These are phyloP conservation scores for Boletus vinaceobasis DNA, from an alignment of 768 basidiomycete genomes.

Conservation along the genomic window DNA sequence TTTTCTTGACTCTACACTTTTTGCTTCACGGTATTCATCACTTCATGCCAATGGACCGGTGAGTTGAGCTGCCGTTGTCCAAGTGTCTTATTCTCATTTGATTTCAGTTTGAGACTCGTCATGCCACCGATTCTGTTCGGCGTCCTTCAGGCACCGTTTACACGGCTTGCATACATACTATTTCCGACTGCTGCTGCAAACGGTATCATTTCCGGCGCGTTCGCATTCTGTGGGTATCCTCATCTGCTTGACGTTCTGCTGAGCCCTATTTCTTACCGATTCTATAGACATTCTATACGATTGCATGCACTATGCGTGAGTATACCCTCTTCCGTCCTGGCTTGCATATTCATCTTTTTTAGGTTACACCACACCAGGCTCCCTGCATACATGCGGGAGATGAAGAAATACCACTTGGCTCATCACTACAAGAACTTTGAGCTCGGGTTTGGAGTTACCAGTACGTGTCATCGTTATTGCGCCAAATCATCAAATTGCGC, in stretches of 20 bases:
- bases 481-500: not conserved
- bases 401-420: constrained; percentile 97
- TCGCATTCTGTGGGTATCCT: constrained; percentile 61
- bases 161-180: constrained; percentile 71
- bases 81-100: not conserved
- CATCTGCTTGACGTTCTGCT: not conserved
- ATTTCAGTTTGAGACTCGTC: constrained; percentile 76
- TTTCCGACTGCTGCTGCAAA: constrained; percentile 88
- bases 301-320: constrained; percentile 89
- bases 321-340: constrained; percentile 9
- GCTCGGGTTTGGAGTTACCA: constrained; percentile 95
- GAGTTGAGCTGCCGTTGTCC: constrained; percentile 19
- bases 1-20: constrained; percentile 85
- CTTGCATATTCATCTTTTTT: constrained; percentile 4
- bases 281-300: constrained; percentile 74
- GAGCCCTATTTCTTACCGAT: constrained; percentile 6
- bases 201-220: constrained; percentile 81
- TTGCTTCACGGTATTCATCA: constrained; percentile 94
- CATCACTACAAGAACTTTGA: constrained; percentile 99
- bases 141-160: constrained; percentile 79
- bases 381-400: constrained; percentile 80
- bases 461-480: constrained; percentile 38
- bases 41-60: constrained; percentile 96
- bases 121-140: constrained; percentile 92
- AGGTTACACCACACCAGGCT: constrained; percentile 84